Evolutionary conservation across 139 green algal genomes (phyloP), one percentile per base, ranked within the genome.

Genomic region (Raphidocelis subcapitata): DNA sequence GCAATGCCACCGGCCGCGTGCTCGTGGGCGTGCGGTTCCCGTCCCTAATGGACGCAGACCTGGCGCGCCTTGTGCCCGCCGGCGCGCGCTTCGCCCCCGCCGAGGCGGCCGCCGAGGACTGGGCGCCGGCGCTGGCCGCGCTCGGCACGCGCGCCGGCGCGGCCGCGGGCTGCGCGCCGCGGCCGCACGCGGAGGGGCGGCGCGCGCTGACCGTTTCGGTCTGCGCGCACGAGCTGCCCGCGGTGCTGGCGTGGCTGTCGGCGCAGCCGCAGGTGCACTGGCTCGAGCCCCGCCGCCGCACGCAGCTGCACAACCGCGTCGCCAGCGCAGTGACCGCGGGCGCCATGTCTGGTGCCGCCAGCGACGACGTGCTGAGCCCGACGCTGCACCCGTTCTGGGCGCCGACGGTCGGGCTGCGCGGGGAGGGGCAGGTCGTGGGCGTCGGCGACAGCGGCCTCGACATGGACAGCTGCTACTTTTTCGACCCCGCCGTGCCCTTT

Each of bases 381-480:
- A 35, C 1, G 64, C 41, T 2, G 33, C 88, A 94, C 72, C 85
- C 86, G 1, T 71, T 97, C 8, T 98, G 92, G 92, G 62, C 64
- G 2, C n/a, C n/a, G n/a, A 88, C 85, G 2, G 89, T 84, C 1
- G 90, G 93, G n/a, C 66, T 94, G 5, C 82, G 81, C 56, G 91
- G 94, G 18, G 21, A 76, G 3, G 71, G 79, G n/a, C 87, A 97
- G 76, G 79, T 97, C 1, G 75, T 98, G 10, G 95, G 94, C 46
- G 83, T 90, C 44, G 94, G 94, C 2, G 94, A 98, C 85, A 94
- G 79, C 18, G 94, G 94, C 37, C 44, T 98, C 5, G 87, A 93
- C 76, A 80, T 91, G 71, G 26, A 82, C 16, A 89, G 86, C 67
- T 98, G 93, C 73, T 94, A 87, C 68, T 97, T 98, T 65, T 32